Evolutionary conservation across 768 basidiomycete species (phyloP).

Genomic region (Lyophyllum shimeji): DNA sequence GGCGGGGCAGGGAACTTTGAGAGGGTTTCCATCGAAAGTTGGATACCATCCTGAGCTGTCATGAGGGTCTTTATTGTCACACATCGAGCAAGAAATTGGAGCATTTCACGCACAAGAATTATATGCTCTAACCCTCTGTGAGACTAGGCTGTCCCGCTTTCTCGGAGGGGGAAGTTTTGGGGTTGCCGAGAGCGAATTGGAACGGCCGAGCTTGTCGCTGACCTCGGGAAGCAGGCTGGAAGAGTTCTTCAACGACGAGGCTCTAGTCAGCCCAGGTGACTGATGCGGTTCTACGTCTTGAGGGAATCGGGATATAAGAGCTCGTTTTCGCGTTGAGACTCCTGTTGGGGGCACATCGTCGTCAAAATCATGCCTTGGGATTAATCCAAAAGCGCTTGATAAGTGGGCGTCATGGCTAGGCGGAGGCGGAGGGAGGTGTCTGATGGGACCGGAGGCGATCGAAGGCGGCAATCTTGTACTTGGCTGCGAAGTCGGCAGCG

Average conservation of each 20-base stretch:
- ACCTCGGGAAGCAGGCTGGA: neutral
- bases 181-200: slow-evolving; percentile 6
- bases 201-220: slow-evolving; percentile 3
- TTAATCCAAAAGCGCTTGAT: slow-evolving; percentile 10
- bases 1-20: slow-evolving; percentile 41
- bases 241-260: slow-evolving; percentile 6
- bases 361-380: slow-evolving; percentile 6
- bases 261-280: neutral
- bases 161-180: slow-evolving; percentile 10
- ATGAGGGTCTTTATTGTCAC: neutral
- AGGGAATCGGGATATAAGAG: neutral
- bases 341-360: neutral
- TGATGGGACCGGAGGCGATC: neutral
- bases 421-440: slow-evolving; percentile 7
- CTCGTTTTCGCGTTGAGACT: neutral
- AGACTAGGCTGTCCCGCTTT: slow-evolving; percentile 36
- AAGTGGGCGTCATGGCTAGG: neutral
- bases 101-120: slow-evolving; percentile 20
- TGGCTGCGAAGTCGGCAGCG: neutral
- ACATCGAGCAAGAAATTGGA: neutral
- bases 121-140: slow-evolving; percentile 33
- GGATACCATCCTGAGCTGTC: slow-evolving; percentile 13
- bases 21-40: slow-evolving; percentile 26
- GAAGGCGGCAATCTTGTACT: slow-evolving; percentile 4
- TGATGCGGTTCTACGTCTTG: neutral